Evolutionary conservation across 805 yeast genomes (phyloP).

Genomic region (Candida adriatica): DNA sequence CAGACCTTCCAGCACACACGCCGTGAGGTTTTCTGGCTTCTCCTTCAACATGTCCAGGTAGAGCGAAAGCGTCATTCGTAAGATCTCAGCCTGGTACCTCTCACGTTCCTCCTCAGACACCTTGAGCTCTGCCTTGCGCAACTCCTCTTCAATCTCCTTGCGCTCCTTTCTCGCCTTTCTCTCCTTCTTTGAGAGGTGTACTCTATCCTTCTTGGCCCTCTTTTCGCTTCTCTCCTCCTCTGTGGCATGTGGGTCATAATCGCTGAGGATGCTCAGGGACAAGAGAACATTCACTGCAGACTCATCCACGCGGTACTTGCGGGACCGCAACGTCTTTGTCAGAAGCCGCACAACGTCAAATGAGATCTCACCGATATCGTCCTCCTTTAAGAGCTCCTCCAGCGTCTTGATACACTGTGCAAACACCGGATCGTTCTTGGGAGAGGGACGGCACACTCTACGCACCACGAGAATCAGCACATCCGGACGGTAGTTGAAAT

Average conservation of each 20-base stretch:
- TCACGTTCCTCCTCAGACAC: constrained; percentile 86
- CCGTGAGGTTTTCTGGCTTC: constrained; percentile 61
- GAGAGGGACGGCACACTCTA: constrained; percentile 43
- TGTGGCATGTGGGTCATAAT: constrained; percentile 62
- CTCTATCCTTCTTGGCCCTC: constrained; percentile 78
- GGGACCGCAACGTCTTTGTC: constrained; percentile 61
- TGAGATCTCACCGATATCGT: constrained; percentile 76
- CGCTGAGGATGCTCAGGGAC: constrained; percentile 57
- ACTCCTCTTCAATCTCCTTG: constrained; percentile 82
- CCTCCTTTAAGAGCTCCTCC: constrained; percentile 68
- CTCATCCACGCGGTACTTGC: constrained; percentile 79
- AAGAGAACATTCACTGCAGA: constrained; percentile 68
- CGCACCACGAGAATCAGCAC: constrained; percentile 60
- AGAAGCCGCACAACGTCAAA: constrained; percentile 64
- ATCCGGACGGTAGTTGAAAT: constrained; percentile 79
- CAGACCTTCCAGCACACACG: constrained; percentile 85
- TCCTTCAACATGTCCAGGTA: constrained; percentile 73
- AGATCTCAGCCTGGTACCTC: constrained; percentile 73
- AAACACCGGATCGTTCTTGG: not conserved
- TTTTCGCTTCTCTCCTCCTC: constrained; percentile 41
- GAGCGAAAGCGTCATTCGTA: constrained; percentile 62
- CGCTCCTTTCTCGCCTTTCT: constrained; percentile 82
- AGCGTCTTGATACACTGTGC: not conserved
- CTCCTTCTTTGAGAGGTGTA: constrained; percentile 86
- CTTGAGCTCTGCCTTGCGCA: constrained; percentile 79